These are phyloP conservation scores for Xenosphaeropsis pyriputrescens DNA, from an alignment of 2,329 filamentous ascomycete species.

Conservation along the genomic window DNA sequence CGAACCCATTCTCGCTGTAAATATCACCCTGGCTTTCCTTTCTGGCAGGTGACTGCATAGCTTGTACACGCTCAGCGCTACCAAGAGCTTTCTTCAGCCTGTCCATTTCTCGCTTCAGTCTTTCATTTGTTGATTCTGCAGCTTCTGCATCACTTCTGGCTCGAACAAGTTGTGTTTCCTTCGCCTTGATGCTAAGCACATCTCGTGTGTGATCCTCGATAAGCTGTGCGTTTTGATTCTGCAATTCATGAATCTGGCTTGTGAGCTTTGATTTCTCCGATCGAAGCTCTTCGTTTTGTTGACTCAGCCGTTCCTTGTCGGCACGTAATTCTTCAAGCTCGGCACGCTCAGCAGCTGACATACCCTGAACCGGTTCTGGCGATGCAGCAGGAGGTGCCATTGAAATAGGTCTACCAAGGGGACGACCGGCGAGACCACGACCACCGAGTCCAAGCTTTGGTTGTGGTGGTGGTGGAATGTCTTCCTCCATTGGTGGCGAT, in stretches of 20 bases:
- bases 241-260: slow-evolving; percentile 84
- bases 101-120: slow-evolving; percentile 77
- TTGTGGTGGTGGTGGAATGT: slow-evolving; percentile 29
- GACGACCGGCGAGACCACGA: slow-evolving; percentile 69
- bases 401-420: slow-evolving; percentile 46
- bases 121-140: slow-evolving; percentile 73
- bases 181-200: slow-evolving; percentile 91
- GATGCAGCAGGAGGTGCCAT: slow-evolving; percentile 34
- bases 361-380: slow-evolving; percentile 45
- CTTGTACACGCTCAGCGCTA: slow-evolving; percentile 37
- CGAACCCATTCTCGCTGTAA: not conserved
- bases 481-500: slow-evolving; percentile 36
- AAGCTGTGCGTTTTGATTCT: slow-evolving; percentile 90
- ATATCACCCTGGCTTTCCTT: slow-evolving; percentile 27
- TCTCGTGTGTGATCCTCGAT: slow-evolving; percentile 97
- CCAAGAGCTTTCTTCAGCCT: slow-evolving; percentile 77
- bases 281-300: slow-evolving; percentile 65
- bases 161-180: slow-evolving; percentile 91
- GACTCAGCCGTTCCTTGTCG: slow-evolving; percentile 65
- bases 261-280: slow-evolving; percentile 69
- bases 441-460: slow-evolving; percentile 24
- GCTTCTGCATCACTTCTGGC: slow-evolving; percentile 82
- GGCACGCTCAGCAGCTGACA: slow-evolving; percentile 72
- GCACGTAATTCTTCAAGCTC: slow-evolving; percentile 80
- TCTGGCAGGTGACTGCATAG: slow-evolving; percentile 24